These are phyloP conservation scores for Microdochium paspali DNA, from an alignment of 2,329 filamentous ascomycete species.

Conservation along the genomic window DNA sequence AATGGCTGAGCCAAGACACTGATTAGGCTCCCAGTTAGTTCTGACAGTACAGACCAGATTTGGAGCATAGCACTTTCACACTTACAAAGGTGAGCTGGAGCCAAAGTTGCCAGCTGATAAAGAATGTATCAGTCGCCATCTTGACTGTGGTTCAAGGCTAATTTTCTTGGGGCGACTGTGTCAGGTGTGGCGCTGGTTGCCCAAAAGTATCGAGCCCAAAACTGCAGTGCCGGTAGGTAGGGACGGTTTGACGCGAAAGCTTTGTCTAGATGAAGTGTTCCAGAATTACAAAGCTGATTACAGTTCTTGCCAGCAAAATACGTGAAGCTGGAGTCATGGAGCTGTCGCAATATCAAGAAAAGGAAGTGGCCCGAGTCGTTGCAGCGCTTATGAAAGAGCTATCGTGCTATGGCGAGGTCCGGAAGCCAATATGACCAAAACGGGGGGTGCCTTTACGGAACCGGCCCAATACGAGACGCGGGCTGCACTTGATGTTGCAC, in stretches of 20 bases:
- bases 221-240: too few relatives aligned
- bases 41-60: background rate
- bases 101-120: constrained; percentile 69
- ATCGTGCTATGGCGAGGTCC: too few relatives aligned
- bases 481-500: background rate
- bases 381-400: too few relatives aligned
- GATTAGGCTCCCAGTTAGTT: constrained; percentile 3
- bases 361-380: too few relatives aligned
- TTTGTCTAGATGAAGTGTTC: too few relatives aligned
- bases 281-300: background rate
- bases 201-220: too few relatives aligned
- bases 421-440: too few relatives aligned
- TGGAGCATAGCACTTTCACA: constrained; percentile 10
- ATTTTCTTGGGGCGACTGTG: background rate
- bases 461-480: background rate
- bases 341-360: too few relatives aligned
- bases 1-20: constrained; percentile 69
- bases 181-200: too few relatives aligned
- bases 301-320: background rate
- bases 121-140: constrained; percentile 43
- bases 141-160: background rate
- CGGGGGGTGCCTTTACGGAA: too few relatives aligned
- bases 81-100: constrained; percentile 85
- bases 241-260: too few relatives aligned
- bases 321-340: background rate